Evolutionary conservation across 2,329 filamentous ascomycete species (phyloP), one percentile per base, ranked within the genome.

Genomic region (Arthrobotrys sphaeroides): DNA sequence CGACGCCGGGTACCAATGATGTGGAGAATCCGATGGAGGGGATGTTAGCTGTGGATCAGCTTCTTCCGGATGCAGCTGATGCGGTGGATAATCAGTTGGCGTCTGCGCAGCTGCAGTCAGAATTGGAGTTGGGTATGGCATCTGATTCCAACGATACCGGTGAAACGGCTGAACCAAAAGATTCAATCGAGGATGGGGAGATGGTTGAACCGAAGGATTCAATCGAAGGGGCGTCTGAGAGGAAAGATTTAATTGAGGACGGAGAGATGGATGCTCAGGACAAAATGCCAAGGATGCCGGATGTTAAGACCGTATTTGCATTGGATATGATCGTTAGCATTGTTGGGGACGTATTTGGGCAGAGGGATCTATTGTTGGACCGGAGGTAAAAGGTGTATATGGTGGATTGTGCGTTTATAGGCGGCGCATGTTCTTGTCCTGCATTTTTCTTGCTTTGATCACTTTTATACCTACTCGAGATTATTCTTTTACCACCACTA

Each of bases 271-370:
- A 53, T 24, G 20, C 16, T 28, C 7, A 47, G 22, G 59, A 64
- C 0, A 22, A 28, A 22, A 45, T 26, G 7, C 47, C 12, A 6
- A 60, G 65, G 24, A 64, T 75, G 42, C 73, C 73, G 33, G 65
- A 67, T 36, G 73, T 78, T 7, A 78, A 80, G 51, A 79, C 77
- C 0, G 57, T 80, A 16, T 78, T 72, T 16, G 77, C 78, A 5
- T 68, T 80, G 6, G 79, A 80, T 53, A 80, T 80, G 79, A 78
- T 78, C 18, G 77, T 80, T 42, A 77, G 75, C 9, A 60, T 80
- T 9, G 79, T 80, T 2, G 79, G 79, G 1, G 79, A 79, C 40
- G 77, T 77, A 16, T 80, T 78, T 49, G 78, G 79, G 10, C 79
- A 80, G 45, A 59, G 77, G 47, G 79, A 80, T 77, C 42, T 80